A percentile compares a stretch with the other conserved stretches of the same genome.
phyloP scores from a whole-genome alignment of 169 alveolate species.

The Plasmodium cynomolgi region DNA sequence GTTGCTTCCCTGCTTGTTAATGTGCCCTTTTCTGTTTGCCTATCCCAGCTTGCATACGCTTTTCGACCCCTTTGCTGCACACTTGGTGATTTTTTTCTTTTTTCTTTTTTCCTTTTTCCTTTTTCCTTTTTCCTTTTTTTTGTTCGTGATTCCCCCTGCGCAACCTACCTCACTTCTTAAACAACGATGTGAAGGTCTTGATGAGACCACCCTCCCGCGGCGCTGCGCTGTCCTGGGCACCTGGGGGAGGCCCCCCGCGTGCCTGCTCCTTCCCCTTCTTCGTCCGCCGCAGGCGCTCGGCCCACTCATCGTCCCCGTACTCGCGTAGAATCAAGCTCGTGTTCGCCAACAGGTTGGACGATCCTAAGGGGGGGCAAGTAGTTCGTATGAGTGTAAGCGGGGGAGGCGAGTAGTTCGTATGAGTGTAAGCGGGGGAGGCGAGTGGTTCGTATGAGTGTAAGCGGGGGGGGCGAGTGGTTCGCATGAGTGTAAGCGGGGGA shows the following conservation, averaged over 20 bases:
- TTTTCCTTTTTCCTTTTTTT: not conserved
- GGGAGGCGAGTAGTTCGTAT: not conserved
- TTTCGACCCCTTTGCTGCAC: not conserved
- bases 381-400: not conserved
- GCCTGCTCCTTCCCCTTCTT: constrained; percentile 25
- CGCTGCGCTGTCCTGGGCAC: not conserved
- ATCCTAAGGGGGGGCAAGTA: constrained; percentile 17
- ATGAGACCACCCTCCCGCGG: constrained; percentile 4
- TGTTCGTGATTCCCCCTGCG: not conserved
- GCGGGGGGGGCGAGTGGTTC: not conserved
- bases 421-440: not conserved
- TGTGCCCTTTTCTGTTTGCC: not conserved
- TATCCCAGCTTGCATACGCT: not conserved
- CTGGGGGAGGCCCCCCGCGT: not conserved
- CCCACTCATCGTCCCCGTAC: constrained; percentile 67
- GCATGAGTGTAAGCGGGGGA: not conserved
- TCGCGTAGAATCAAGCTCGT: constrained; percentile 45
- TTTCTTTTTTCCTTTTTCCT: not conserved
- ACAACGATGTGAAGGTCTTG: constrained; percentile 39
- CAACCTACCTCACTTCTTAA: constrained; percentile 7
- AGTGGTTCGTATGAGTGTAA: not conserved
- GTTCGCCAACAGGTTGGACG: constrained; percentile 26
- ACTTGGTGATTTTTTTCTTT: not conserved
- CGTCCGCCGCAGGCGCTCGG: constrained; percentile 32
- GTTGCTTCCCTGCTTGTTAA: not conserved